These are phyloP conservation scores for Nymphaea colorata DNA, from an alignment of 164 flowering plant genomes.

Conservation along the genomic window DNA sequence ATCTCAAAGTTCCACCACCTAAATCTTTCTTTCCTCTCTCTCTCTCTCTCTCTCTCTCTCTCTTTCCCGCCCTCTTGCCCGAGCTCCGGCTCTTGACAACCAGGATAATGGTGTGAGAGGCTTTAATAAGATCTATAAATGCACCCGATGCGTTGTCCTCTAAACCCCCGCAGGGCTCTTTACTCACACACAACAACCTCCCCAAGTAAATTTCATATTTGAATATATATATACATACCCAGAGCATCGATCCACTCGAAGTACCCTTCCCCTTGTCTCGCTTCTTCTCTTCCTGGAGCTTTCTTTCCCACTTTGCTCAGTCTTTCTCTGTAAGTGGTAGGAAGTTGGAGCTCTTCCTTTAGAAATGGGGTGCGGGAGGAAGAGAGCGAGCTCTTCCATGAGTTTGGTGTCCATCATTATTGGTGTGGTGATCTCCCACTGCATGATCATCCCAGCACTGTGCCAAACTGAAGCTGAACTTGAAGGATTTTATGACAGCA, in stretches of 20 bases:
- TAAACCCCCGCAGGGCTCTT: not conserved
- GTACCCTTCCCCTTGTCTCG: not conserved
- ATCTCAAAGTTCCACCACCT: not conserved
- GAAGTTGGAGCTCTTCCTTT: not conserved
- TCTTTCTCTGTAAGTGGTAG: too few relatives aligned
- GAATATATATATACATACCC: not conserved
- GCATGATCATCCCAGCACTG: not conserved
- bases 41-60: too few relatives aligned
- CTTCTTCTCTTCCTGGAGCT: too few relatives aligned
- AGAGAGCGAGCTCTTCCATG: not conserved
- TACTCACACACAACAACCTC: not conserved
- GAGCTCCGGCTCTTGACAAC: not conserved
- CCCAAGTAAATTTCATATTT: too few relatives aligned
- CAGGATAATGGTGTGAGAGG: not conserved
- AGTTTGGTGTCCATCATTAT: not conserved
- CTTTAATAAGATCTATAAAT: not conserved
- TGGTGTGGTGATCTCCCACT: not conserved
- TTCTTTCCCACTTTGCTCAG: not conserved
- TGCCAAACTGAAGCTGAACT: not conserved
- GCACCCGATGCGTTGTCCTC: not conserved
- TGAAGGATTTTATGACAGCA: not conserved
- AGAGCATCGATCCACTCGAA: not conserved
- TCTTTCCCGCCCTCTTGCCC: not conserved
- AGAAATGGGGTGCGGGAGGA: not conserved
- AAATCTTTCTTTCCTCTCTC: too few relatives aligned